Conservation (phyloP, 176 grass and related monocot species). For the Chloris gayana region DNA sequence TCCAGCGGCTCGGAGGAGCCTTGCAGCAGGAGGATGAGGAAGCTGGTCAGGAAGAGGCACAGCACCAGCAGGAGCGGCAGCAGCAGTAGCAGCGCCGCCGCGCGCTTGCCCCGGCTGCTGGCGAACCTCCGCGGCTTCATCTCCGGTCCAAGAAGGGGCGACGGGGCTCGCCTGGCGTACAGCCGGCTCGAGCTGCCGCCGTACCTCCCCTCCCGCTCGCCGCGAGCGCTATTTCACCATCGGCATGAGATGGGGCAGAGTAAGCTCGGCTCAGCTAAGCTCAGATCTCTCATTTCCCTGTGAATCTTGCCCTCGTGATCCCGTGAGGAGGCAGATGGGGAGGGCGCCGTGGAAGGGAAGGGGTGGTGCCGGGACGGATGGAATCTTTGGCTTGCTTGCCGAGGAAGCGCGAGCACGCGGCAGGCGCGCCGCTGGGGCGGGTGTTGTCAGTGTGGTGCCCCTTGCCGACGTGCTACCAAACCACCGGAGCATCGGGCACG, state of each 20-base stretch:
- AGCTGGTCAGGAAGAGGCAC: slow-evolving; percentile 45
- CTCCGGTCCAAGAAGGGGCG: neutral
- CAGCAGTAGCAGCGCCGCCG: slow-evolving; percentile 23
- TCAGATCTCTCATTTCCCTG: neutral
- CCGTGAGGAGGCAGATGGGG: neutral
- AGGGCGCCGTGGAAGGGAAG: neutral
- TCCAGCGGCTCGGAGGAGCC: slow-evolving; percentile 35
- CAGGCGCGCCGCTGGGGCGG: neutral
- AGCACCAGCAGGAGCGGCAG: slow-evolving; percentile 37
- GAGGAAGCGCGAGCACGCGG: slow-evolving; percentile 26
- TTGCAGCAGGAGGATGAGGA: slow-evolving; percentile 44
- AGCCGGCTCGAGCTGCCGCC: slow-evolving; percentile 1
- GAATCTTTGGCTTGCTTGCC: slow-evolving; percentile 43
- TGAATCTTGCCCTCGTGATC: slow-evolving; percentile 38
- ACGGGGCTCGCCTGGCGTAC: neutral
- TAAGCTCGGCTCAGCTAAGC: neutral
- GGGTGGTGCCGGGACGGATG: neutral
- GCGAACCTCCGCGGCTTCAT: slow-evolving; percentile 54
- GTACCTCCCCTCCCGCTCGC: neutral
- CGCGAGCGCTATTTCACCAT: slow-evolving; percentile 13
- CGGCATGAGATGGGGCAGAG: slow-evolving; percentile 8
- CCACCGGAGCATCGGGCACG: neutral
- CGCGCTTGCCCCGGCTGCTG: slow-evolving; percentile 31
- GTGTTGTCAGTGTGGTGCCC: neutral
- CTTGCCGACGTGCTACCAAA: slow-evolving; percentile 32